These are phyloP conservation scores for Liriodendron chinense DNA, from an alignment of 164 flowering plant species.

Conservation along the genomic window DNA sequence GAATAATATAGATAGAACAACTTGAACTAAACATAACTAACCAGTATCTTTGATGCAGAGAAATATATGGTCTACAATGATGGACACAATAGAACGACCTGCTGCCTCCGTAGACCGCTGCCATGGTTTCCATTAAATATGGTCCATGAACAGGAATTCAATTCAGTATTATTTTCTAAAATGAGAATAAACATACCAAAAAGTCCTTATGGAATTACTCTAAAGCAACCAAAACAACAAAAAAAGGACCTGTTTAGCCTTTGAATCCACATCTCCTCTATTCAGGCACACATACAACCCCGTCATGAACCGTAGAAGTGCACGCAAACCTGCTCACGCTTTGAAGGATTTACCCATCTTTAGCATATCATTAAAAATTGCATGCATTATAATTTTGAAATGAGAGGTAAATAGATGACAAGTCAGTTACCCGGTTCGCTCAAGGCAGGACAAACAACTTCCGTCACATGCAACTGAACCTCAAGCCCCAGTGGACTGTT, in stretches of 20 bases:
- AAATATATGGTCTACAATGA: slow-evolving; percentile 89
- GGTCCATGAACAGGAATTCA: slow-evolving; percentile 6
- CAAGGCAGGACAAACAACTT: slow-evolving; percentile 91
- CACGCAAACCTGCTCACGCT: slow-evolving; percentile 75
- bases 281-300: slow-evolving; percentile 89
- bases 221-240: slow-evolving; percentile 1
- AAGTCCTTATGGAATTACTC: not conserved
- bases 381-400: too few relatives aligned
- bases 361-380: not conserved
- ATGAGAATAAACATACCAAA: not conserved
- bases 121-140: slow-evolving; percentile 16
- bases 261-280: slow-evolving; percentile 87
- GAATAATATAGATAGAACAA: not conserved
- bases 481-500: slow-evolving; percentile 92
- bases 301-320: slow-evolving; percentile 92
- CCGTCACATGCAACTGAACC: slow-evolving; percentile 86
- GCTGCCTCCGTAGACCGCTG: slow-evolving; percentile 88
- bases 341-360: not conserved
- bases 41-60: slow-evolving; percentile 92
- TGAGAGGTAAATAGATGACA: not conserved
- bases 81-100: slow-evolving; percentile 81
- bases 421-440: slow-evolving; percentile 82
- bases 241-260: slow-evolving; percentile 57
- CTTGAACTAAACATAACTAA: slow-evolving; percentile 26
- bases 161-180: slow-evolving; percentile 1